A percentile compares a stretch with the other conserved stretches of the same genome.
These are phyloP conservation scores for Phyllosticta ampelicida DNA, from an alignment of 2,329 filamentous ascomycete species.

Conservation along the genomic window DNA sequence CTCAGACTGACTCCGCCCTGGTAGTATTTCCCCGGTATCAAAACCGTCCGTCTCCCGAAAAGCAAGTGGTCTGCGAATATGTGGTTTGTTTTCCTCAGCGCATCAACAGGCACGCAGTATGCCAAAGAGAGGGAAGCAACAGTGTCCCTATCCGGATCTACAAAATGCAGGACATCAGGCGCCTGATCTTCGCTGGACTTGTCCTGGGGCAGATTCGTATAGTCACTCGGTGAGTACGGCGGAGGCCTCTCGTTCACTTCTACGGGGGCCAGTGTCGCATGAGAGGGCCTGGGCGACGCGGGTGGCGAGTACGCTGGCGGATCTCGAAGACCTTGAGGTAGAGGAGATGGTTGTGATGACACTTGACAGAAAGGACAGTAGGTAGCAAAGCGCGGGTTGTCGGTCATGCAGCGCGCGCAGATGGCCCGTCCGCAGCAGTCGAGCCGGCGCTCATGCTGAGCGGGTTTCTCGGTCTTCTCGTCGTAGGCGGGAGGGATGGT, in stretches of 20 bases:
- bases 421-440: slow-evolving; percentile 61
- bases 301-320: slow-evolving; percentile 54
- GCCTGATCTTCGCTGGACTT: slow-evolving; percentile 28
- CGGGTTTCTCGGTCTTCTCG: slow-evolving; percentile 50
- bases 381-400: slow-evolving; percentile 55
- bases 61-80: slow-evolving; percentile 63
- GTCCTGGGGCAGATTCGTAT: slow-evolving; percentile 18
- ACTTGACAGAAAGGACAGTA: slow-evolving; percentile 71
- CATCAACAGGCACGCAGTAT: slow-evolving; percentile 56
- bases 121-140: slow-evolving; percentile 58
- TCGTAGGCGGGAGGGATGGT: slow-evolving; percentile 42
- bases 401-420: slow-evolving; percentile 59
- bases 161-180: slow-evolving; percentile 64
- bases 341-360: slow-evolving; percentile 47
- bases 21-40: slow-evolving; percentile 63
- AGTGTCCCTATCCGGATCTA: slow-evolving; percentile 58
- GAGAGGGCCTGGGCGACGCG: slow-evolving; percentile 13
- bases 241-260: slow-evolving; percentile 30
- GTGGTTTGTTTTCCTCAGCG: slow-evolving; percentile 56
- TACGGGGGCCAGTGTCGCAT: slow-evolving; percentile 7
- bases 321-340: slow-evolving; percentile 54
- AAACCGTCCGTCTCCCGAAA: slow-evolving; percentile 53
- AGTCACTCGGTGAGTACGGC: slow-evolving; percentile 31
- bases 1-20: slow-evolving; percentile 56
- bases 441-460: slow-evolving; percentile 49